Evolutionary conservation across 1,284 basidiomycete genomes (phyloP).

Genomic region (Stygiomarasmius scandens): DNA sequence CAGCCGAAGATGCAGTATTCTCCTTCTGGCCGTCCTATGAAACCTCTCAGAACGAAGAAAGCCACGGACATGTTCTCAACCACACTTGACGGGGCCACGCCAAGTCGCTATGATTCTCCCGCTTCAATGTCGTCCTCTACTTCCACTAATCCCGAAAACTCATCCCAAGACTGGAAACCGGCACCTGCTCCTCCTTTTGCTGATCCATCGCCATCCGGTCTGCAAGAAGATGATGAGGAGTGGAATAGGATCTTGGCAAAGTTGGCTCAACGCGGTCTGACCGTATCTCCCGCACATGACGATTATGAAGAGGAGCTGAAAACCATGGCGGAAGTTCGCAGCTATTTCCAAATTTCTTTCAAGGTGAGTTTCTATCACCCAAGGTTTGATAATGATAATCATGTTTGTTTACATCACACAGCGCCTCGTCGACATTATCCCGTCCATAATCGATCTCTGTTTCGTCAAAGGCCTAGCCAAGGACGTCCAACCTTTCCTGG

Average conservation of each 20-base stretch:
- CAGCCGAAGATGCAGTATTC: too few relatives aligned
- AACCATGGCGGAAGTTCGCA: slow-evolving; percentile 48
- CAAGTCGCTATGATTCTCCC: too few relatives aligned
- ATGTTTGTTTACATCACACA: slow-evolving; percentile 16
- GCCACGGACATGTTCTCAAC: too few relatives aligned
- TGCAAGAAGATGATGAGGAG: background rate
- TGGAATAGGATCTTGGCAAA: background rate
- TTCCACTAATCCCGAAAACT: too few relatives aligned
- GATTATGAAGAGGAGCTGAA: slow-evolving; percentile 43
- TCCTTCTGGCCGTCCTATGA: too few relatives aligned
- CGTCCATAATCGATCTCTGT: slow-evolving; percentile 41
- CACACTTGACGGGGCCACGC: too few relatives aligned
- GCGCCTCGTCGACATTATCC: slow-evolving; percentile 49
- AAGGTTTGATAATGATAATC: too few relatives aligned
- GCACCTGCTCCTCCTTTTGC: too few relatives aligned
- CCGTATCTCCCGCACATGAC: slow-evolving; percentile 31
- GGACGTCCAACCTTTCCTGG: slow-evolving; percentile 34
- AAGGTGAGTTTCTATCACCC: slow-evolving; percentile 31
- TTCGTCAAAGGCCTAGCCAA: slow-evolving; percentile 39
- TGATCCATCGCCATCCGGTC: too few relatives aligned
- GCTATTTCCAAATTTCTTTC: slow-evolving; percentile 47
- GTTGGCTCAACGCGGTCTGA: background rate
- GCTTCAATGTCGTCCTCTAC: too few relatives aligned
- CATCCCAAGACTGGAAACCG: too few relatives aligned
- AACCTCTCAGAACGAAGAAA: too few relatives aligned